Conservation (phyloP, 2,329 filamentous ascomycete species). For the Paracamarosporium sp. region DNA sequence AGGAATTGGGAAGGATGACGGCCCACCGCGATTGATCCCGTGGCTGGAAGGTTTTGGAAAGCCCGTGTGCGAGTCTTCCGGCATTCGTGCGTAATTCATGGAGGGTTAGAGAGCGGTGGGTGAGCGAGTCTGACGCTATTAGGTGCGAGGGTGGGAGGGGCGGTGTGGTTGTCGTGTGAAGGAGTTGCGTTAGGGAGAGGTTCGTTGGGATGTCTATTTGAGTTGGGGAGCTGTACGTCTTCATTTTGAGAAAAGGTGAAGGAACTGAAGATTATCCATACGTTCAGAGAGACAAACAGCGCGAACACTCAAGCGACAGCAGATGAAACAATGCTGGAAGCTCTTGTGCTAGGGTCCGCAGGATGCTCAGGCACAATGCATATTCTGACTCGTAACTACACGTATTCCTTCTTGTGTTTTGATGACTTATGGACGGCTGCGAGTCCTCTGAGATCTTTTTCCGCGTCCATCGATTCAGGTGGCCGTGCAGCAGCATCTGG, state of each 20-base stretch:
- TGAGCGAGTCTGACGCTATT: constrained; percentile 53
- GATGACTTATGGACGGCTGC: not conserved
- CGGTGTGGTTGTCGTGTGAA: constrained; percentile 45
- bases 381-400: not conserved
- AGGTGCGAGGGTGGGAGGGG: constrained; percentile 52
- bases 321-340: not conserved
- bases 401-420: not conserved
- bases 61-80: constrained; percentile 51
- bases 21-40: constrained; percentile 50
- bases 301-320: not conserved
- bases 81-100: constrained; percentile 52
- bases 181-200: constrained; percentile 54
- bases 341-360: not conserved
- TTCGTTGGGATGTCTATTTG: constrained; percentile 43
- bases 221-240: constrained; percentile 16
- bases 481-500: not conserved
- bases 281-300: not conserved
- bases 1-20: constrained; percentile 54
- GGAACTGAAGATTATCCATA: not conserved
- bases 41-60: constrained; percentile 41
- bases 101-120: constrained; percentile 54
- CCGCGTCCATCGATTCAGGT: not conserved
- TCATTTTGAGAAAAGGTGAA: constrained; percentile 13
- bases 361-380: not conserved
- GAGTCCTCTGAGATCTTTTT: constrained; percentile 4